Percentiles rank a stretch among this genome's conserved stretches.
phyloP scores from a whole-genome alignment of 2,329 filamentous ascomycete species.

The Venturia nashicola region DNA sequence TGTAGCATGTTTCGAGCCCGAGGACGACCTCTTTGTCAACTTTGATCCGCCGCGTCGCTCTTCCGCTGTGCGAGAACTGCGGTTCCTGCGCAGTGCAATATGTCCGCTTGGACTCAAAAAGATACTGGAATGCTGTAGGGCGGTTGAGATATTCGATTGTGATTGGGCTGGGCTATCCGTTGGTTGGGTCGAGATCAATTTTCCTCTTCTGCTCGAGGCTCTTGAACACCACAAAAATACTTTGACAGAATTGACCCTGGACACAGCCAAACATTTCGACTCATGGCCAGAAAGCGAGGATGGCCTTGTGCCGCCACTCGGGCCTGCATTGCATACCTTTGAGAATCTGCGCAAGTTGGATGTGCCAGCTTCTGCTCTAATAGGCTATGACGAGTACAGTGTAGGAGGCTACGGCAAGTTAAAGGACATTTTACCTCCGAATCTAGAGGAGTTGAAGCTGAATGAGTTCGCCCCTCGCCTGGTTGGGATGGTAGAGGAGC shows the following conservation, averaged over 20 bases:
- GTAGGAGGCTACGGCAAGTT: constrained; percentile 1
- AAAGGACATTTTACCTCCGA: constrained; percentile 3
- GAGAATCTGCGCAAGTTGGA: constrained; percentile 4
- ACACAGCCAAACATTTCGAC: constrained; percentile 10
- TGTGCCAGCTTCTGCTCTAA: constrained; percentile 7
- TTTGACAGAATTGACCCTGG: constrained; percentile 2
- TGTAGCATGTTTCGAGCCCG: constrained; percentile 10
- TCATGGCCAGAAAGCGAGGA: constrained; percentile 10
- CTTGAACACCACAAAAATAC: constrained; percentile 2
- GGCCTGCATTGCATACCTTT: constrained; percentile 2
- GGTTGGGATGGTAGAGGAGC: constrained; percentile 1
- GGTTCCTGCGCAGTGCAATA: constrained; percentile 4
- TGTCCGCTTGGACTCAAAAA: constrained; percentile 6
- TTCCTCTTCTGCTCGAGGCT: neutral
- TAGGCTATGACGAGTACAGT: constrained; percentile 9
- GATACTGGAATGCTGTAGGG: constrained; percentile 6
- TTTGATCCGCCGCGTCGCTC: constrained; percentile 9
- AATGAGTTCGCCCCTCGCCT: constrained; percentile 8
- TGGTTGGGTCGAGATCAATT: constrained; percentile 11
- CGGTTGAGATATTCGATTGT: constrained; percentile 5
- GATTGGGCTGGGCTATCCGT: constrained; percentile 10
- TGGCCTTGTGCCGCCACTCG: constrained; percentile 9
- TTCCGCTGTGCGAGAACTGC: constrained; percentile 4
- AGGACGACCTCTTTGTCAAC: constrained; percentile 8
- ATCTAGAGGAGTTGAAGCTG: constrained; percentile 8